Evolutionary conservation across 257 asterid genomes (phyloP), one percentile per base, ranked within the genome.

Genomic region (Nemophila menziesii): DNA sequence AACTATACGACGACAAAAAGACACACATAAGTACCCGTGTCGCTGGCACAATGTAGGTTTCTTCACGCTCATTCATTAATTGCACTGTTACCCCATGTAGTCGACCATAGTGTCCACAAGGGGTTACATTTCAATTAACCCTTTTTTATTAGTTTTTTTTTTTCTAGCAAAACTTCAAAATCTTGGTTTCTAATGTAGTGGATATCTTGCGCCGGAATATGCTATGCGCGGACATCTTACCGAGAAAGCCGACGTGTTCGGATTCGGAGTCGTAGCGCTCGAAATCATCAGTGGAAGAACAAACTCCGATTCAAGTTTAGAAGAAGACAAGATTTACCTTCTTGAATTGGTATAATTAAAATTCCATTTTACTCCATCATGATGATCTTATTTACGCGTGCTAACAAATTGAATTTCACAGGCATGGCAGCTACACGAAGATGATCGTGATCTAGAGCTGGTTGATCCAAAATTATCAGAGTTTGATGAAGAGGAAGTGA

Each of bases 141-240:
- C n/a, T n/a, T n/a, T n/a, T n/a, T n/a, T n/a, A n/a, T n/a, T n/a
- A n/a, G n/a, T n/a, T n/a, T n/a, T n/a, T n/a, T n/a, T n/a, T n/a
- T n/a, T n/a, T n/a, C n/a, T n/a, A n/a, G n/a, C n/a, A n/a, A n/a
- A n/a, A n/a, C 11, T 15, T 46, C 14, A 5, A 11, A 11, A n/a
- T 21, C 34, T 39, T n/a, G 20, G 20, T 39, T 39, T 33, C 33
- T 52, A 8, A 14, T 60, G 52, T 43, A 80, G 92, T 24, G 92
- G 92, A 34, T 80, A 80, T 66, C 74, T 80, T 48, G 92, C 86
- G n/a, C 92, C 87, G 4, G 87, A 80, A 48, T 80, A 80, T 43
- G 92, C 87, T 8, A 71, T 80, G 83, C 80, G 78, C 6, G 87
- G 87, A 46, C 92, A 68, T 56, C 73, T 80, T 14, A 76, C 92